Evolutionary conservation across 352 stramenopile genomes (phyloP).

Genomic region (Globisporangium paroecandrum): DNA sequence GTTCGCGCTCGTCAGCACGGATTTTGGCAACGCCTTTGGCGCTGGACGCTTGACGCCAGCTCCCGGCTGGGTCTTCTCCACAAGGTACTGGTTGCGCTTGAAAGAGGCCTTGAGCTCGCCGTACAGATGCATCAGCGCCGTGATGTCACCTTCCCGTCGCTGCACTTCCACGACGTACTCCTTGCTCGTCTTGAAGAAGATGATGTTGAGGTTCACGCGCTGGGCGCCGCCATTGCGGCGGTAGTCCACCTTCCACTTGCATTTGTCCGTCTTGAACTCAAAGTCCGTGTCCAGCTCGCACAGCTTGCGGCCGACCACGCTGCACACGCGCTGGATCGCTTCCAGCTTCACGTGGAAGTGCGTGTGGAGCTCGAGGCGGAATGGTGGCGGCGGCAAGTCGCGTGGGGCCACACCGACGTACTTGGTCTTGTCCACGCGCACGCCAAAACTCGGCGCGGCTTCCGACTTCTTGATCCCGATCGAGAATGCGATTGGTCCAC

Average conservation of each 20-base stretch:
- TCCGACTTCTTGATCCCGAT: slow-evolving; percentile 23
- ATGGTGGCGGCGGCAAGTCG: slow-evolving; percentile 68
- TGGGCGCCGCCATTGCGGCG: slow-evolving; percentile 45
- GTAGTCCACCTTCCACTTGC: slow-evolving; percentile 88
- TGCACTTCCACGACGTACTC: slow-evolving; percentile 77
- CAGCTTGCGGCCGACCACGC: slow-evolving; percentile 73
- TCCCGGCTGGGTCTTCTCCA: slow-evolving; percentile 43
- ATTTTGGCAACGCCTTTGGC: slow-evolving; percentile 56
- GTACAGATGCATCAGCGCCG: slow-evolving; percentile 76
- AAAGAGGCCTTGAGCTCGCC: slow-evolving; percentile 74
- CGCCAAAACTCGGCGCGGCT: slow-evolving; percentile 41
- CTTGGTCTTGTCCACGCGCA: slow-evolving; percentile 69
- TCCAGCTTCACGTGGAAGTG: slow-evolving; percentile 86
- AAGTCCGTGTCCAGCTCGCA: slow-evolving; percentile 85
- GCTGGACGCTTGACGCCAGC: slow-evolving; percentile 66
- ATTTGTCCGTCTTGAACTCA: slow-evolving; percentile 81
- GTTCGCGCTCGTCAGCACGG: slow-evolving; percentile 37
- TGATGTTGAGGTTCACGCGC: slow-evolving; percentile 74
- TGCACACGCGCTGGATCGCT: slow-evolving; percentile 70
- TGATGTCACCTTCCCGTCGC: slow-evolving; percentile 77
- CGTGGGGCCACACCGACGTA: slow-evolving; percentile 67
- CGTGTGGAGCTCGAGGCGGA: slow-evolving; percentile 83
- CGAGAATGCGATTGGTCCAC: slow-evolving; percentile 22
- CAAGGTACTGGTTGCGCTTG: slow-evolving; percentile 67
- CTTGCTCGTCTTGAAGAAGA: slow-evolving; percentile 72